Conservation (phyloP, 1,284 basidiomycete genomes). For the Serendipita sp. region DNA sequence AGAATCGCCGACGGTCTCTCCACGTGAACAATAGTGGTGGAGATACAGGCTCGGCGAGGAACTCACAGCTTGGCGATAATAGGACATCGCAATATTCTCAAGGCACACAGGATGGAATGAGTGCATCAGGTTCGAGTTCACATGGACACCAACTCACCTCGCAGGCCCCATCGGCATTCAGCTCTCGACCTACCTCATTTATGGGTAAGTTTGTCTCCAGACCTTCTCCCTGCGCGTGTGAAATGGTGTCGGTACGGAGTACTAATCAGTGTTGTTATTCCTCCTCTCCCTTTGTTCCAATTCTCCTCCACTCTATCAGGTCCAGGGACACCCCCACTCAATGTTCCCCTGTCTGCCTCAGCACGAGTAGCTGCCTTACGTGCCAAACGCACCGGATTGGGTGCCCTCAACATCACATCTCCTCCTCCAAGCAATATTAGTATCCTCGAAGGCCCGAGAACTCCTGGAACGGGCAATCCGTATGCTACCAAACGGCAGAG, state of each 20-base stretch:
- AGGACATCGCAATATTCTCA: not conserved
- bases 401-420: not conserved
- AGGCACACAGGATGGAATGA: not conserved
- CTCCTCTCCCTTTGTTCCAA: not conserved
- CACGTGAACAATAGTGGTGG: not conserved
- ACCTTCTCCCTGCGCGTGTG: not conserved
- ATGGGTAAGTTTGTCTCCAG: not conserved
- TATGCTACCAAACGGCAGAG: not conserved
- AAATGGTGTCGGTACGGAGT: not conserved
- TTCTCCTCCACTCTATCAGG: not conserved
- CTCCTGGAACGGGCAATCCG: not conserved
- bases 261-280: not conserved
- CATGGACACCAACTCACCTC: not conserved
- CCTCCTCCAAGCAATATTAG: not conserved
- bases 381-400: not conserved
- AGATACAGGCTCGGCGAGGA: not conserved
- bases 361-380: not conserved
- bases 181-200: not conserved
- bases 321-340: constrained; percentile 1
- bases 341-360: constrained; percentile 1
- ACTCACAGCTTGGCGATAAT: not conserved
- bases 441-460: not conserved
- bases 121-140: not conserved
- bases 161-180: not conserved
- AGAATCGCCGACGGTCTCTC: not conserved